phyloP scores from a whole-genome alignment of 2,329 filamentous ascomycete species.

The Aspergillus fumigatus region DNA sequence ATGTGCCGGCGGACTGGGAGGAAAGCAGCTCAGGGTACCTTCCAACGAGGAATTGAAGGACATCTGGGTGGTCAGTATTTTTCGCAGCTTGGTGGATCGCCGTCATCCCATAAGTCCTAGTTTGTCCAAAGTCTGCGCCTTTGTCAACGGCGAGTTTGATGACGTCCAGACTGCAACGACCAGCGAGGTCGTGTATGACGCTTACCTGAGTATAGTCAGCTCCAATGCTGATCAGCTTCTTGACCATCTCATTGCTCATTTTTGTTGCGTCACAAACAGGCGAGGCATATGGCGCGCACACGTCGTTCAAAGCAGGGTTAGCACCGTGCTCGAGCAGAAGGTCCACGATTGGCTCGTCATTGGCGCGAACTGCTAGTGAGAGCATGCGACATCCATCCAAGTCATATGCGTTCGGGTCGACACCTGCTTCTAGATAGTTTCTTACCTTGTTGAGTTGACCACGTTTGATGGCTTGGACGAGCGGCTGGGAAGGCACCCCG shows the following conservation, averaged over 20 bases:
- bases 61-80: background rate
- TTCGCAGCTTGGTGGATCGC: background rate
- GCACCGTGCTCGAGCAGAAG: constrained; percentile 8
- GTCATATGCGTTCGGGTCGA: constrained; percentile 8
- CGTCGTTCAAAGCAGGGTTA: background rate
- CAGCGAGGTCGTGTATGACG: background rate
- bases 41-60: background rate
- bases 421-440: background rate
- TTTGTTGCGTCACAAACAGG: background rate
- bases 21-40: background rate
- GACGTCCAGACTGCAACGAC: background rate
- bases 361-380: background rate
- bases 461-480: background rate
- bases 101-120: background rate
- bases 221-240: background rate
- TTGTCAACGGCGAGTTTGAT: background rate
- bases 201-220: background rate
- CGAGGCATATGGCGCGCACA: background rate
- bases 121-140: background rate
- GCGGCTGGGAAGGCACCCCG: background rate
- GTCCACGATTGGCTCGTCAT: constrained; percentile 1
- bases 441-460: background rate
- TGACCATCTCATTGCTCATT: background rate
- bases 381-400: constrained; percentile 4
- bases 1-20: background rate